These are phyloP conservation scores for Rhodomyrtus tomentosa DNA, from an alignment of 345 rosid species.

Conservation along the genomic window DNA sequence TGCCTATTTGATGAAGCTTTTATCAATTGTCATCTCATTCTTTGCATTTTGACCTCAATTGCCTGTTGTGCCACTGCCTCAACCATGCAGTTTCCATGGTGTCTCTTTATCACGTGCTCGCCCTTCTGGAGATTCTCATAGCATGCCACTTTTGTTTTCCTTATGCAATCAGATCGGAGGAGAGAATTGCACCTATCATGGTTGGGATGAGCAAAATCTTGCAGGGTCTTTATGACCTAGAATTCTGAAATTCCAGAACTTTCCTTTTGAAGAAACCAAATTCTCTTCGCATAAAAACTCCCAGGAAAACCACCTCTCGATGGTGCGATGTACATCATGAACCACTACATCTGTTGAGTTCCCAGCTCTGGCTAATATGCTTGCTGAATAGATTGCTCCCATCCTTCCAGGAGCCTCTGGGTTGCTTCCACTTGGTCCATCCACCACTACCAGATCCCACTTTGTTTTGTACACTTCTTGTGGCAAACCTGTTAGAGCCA, in stretches of 20 bases:
- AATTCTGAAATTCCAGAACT: slow-evolving; percentile 57
- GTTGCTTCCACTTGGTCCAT: slow-evolving; percentile 58
- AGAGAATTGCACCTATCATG: background rate
- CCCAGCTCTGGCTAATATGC: slow-evolving; percentile 57
- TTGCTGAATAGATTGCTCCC: slow-evolving; percentile 64
- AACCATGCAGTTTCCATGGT: background rate
- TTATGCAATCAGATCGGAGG: background rate
- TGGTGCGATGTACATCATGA: slow-evolving; percentile 63
- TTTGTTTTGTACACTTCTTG: slow-evolving; percentile 31
- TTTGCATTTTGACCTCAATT: background rate
- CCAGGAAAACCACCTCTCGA: slow-evolving; percentile 91
- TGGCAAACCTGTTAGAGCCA: slow-evolving; percentile 51
- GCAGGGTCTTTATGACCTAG: slow-evolving; percentile 31
- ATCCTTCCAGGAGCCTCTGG: slow-evolving; percentile 77
- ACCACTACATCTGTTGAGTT: slow-evolving; percentile 53
- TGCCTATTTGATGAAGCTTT: background rate
- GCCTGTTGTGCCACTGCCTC: background rate
- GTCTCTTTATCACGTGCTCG: background rate
- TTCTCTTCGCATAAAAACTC: slow-evolving; percentile 81
- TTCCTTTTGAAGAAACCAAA: slow-evolving; percentile 63
- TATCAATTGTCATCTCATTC: background rate
- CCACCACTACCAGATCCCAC: slow-evolving; percentile 81
- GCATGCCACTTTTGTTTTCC: background rate
- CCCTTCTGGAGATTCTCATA: background rate
- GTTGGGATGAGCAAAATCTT: slow-evolving; percentile 36